phyloP scores from a whole-genome alignment of 2,329 filamentous ascomycete species.

The Alternaria infectoria region DNA sequence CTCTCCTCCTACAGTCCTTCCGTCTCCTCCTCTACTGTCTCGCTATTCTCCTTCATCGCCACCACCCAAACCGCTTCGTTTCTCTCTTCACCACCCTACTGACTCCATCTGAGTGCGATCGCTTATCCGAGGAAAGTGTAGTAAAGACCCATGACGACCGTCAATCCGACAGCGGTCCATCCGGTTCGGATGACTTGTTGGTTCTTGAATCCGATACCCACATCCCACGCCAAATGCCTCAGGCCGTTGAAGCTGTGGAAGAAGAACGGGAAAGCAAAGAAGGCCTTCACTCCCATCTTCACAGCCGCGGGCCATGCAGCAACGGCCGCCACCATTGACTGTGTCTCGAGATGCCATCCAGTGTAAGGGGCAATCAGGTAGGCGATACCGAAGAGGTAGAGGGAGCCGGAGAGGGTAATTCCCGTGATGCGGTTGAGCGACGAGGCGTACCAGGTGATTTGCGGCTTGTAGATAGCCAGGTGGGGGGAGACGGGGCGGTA shows the following conservation, averaged over 20 bases:
- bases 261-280: constrained; percentile 68
- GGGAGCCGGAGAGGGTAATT: constrained; percentile 69
- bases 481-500: constrained; percentile 84
- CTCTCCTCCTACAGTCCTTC: not conserved
- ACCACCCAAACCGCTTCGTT: not conserved
- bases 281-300: constrained; percentile 66
- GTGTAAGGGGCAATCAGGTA: constrained; percentile 82
- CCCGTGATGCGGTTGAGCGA: constrained; percentile 87
- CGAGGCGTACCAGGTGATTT: constrained; percentile 83
- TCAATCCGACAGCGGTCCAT: constrained; percentile 67
- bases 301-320: constrained; percentile 64
- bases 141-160: constrained; percentile 49
- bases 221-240: constrained; percentile 75
- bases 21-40: not conserved
- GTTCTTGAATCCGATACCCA: constrained; percentile 67
- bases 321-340: constrained; percentile 68
- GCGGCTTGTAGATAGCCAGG: constrained; percentile 81
- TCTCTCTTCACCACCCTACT: not conserved
- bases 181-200: constrained; percentile 69
- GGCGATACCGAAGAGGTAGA: constrained; percentile 80
- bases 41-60: not conserved
- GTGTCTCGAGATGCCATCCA: constrained; percentile 72
- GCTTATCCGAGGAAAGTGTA: constrained; percentile 31
- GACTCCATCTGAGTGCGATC: not conserved
- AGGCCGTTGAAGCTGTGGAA: constrained; percentile 74